Percentiles rank a stretch among this genome's conserved stretches.
Evolutionary conservation across 805 yeast genomes (phyloP).

Genomic region (Monosporozyma aerobia): DNA sequence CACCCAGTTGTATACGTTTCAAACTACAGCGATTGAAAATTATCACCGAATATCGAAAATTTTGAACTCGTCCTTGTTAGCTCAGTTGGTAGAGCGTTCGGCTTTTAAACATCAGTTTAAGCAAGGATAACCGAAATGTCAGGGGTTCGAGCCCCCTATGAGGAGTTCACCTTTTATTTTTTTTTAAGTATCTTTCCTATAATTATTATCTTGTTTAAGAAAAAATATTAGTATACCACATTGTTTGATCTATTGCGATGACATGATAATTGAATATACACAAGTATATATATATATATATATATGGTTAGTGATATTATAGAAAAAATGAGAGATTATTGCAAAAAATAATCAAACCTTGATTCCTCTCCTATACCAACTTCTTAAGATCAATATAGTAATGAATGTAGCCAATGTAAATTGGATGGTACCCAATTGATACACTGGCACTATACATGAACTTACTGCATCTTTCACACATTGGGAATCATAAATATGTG

Average conservation of each 20-base stretch:
- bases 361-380: constrained; percentile 6
- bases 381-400: constrained; percentile 6
- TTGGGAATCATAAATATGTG: constrained; percentile 44
- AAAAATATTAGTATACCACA: too few species aligned
- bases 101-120: constrained; percentile 40
- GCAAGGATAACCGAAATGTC: constrained; percentile 39
- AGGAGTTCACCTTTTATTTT: constrained; percentile 29
- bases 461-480: constrained; percentile 13
- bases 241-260: too few species aligned
- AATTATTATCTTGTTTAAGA: not conserved
- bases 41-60: not conserved
- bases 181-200: constrained; percentile 1
- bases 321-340: not conserved
- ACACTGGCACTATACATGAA: constrained; percentile 18
- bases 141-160: constrained; percentile 46
- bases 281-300: not conserved
- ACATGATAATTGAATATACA: too few species aligned
- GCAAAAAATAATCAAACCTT: not conserved
- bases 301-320: not conserved
- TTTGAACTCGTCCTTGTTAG: constrained; percentile 42
- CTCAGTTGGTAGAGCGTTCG: constrained; percentile 67
- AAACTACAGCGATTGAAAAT: too few species aligned
- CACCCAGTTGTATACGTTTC: too few species aligned
- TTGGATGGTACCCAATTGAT: constrained; percentile 8
- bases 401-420: constrained; percentile 7